Evolutionary conservation across 768 basidiomycete genomes (phyloP), one percentile per base, ranked within the genome.

Genomic region (Xerocomus potaroensis): DNA sequence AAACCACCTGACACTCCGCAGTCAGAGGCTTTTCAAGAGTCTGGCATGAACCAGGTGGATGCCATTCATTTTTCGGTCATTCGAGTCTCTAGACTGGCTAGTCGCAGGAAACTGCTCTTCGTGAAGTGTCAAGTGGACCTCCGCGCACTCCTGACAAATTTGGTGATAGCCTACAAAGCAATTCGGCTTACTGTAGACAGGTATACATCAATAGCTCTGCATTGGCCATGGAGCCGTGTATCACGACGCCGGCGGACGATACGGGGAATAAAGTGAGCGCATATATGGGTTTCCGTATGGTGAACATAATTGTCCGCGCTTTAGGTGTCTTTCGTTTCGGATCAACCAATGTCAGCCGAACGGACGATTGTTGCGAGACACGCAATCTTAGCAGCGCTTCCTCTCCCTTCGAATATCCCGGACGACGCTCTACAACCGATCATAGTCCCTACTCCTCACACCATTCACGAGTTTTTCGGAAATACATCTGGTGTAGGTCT

Each of bases 341-440:
- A 46, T 22, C 30, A 43, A 10, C 43, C 12, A 7, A 48, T 48
- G 19, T 41, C 50, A 19, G 63, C 66, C 0, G 63, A 72, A 37
- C 74, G 73, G 24, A 69, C 74, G 44, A 74, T 79, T 48, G 69
- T 73, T 35, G 73, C 76, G 4, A 70, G 87, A 62, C 76, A 81
- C 51, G 66, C 74, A 5, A 63, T 80, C 12, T 67, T 90, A 5
- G 77, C 79, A 1, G 54, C 67, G 3, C 76, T 90, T 32, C 84
- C 84, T 8, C 65, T 89, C 5, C 87, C 87, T 6, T 58, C 67
- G 2, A 76, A 76, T 41, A 75, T 80, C 31, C 85, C 86, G 0
- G 77, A 80, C 30, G 82, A 84, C 42, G 76, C 76, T 2, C 70
- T 90, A 37, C 80, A 75, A 41, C 87, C 87, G 0, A 81, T 90